Conservation (phyloP, 805 yeast genomes). For the Yarrowia divulgata region DNA sequence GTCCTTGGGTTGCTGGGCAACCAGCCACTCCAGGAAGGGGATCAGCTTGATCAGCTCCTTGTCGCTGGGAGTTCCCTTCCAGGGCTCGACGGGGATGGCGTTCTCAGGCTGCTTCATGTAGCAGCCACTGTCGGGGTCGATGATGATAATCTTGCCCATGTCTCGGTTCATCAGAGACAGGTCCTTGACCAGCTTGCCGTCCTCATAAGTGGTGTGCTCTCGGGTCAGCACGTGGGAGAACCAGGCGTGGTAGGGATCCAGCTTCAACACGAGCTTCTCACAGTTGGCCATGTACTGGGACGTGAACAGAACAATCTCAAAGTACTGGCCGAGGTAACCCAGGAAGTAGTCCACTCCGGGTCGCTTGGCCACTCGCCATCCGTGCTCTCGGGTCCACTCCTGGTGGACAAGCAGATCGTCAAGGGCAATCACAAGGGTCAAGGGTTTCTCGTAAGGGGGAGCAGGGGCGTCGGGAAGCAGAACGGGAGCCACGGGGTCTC, state of each 20-base stretch:
- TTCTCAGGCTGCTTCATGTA: conserved; percentile 90
- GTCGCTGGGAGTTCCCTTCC: conserved; percentile 90
- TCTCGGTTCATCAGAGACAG: conserved; percentile 90
- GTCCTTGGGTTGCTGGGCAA: conserved; percentile 84
- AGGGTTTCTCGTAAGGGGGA: conserved; percentile 89
- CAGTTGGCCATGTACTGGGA: conserved; percentile 85
- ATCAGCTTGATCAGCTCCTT: conserved; percentile 74
- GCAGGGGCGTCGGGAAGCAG: conserved; percentile 92
- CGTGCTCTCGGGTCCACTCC: conserved; percentile 88
- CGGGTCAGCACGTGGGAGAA: conserved; percentile 86
- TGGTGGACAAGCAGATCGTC: conserved; percentile 92
- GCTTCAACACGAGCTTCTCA: conserved; percentile 81
- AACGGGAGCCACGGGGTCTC: conserved; percentile 93
- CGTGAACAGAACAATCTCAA: conserved; percentile 91
- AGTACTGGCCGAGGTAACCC: conserved; percentile 92
- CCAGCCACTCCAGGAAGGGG: conserved; percentile 93
- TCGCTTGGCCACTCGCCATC: conserved; percentile 99
- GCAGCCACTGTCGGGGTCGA: conserved; percentile 78
- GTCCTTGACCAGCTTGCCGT: conserved; percentile 90
- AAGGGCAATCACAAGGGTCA: conserved; percentile 85
- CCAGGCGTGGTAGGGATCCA: conserved; percentile 92
- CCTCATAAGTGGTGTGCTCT: conserved; percentile 89
- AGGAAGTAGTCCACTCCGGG: conserved; percentile 97
- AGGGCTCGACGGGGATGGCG: conserved; percentile 81
- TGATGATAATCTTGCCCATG: conserved; percentile 74